Evolutionary conservation across 768 basidiomycete genomes (phyloP).

Genomic region (Amanita exitialis): DNA sequence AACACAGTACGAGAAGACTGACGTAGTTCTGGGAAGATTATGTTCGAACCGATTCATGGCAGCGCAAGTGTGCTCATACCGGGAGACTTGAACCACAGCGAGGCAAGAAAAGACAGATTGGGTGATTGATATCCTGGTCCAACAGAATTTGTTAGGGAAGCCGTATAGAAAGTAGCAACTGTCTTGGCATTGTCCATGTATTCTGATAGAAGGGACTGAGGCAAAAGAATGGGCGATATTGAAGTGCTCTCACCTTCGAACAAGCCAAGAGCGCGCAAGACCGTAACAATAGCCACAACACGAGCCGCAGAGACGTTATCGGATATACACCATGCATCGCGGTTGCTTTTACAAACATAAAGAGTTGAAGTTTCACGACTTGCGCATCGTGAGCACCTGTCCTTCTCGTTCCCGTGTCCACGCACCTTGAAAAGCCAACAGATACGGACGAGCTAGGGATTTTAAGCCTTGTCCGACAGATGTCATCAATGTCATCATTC

Average conservation of each 20-base stretch:
- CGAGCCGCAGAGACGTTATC: slow-evolving; percentile 58
- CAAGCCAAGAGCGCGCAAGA: slow-evolving; percentile 64
- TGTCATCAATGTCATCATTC: slow-evolving; percentile 57
- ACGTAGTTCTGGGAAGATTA: slow-evolving; percentile 54
- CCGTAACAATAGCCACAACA: slow-evolving; percentile 52
- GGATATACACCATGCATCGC: slow-evolving; percentile 66
- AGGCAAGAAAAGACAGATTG: slow-evolving; percentile 62
- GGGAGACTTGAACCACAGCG: slow-evolving; percentile 66
- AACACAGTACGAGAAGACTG: slow-evolving; percentile 72
- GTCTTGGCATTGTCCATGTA: slow-evolving; percentile 59
- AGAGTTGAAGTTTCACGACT: slow-evolving; percentile 33
- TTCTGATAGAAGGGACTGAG: slow-evolving; percentile 30
- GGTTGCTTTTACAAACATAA: slow-evolving; percentile 24
- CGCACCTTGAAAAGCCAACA: slow-evolving; percentile 44
- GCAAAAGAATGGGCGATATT: background rate
- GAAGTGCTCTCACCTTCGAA: slow-evolving; percentile 44
- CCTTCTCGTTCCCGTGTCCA: background rate
- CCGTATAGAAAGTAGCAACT: slow-evolving; percentile 73
- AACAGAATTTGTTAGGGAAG: slow-evolving; percentile 53
- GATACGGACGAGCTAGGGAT: slow-evolving; percentile 26
- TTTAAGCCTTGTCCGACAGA: slow-evolving; percentile 51
- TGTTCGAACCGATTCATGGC: background rate
- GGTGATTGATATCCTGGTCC: slow-evolving; percentile 57
- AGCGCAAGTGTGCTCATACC: slow-evolving; percentile 30
- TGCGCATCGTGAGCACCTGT: slow-evolving; percentile 4